Conservation (phyloP, 257 asterid species). For the Primulina eburnea region DNA sequence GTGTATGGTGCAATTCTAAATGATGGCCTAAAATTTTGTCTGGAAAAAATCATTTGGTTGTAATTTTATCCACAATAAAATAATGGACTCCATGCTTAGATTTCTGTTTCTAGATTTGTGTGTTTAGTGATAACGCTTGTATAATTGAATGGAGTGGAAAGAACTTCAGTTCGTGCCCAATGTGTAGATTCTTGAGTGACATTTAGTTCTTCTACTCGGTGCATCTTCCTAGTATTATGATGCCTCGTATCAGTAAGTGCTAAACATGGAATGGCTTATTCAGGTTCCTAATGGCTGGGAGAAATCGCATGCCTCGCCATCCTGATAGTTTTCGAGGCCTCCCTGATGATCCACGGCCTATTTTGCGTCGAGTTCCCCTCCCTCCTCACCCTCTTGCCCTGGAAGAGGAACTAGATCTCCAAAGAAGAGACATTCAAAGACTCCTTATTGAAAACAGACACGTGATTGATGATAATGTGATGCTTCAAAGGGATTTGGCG, state of each 20-base stretch:
- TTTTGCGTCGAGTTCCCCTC: neutral
- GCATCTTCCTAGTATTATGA: neutral
- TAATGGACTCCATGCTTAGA: too few species aligned
- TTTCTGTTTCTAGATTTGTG: neutral
- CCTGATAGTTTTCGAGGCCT: neutral
- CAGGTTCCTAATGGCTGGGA: neutral
- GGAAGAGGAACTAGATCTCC: slow-evolving; percentile 3
- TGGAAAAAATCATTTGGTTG: neutral
- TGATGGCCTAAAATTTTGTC: neutral
- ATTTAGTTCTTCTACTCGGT: neutral
- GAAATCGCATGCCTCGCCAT: neutral
- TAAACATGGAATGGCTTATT: neutral
- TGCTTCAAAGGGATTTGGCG: slow-evolving; percentile 73
- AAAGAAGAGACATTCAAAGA: neutral
- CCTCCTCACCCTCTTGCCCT: neutral
- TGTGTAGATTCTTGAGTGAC: neutral
- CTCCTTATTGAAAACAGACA: slow-evolving; percentile 38
- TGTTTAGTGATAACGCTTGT: neutral
- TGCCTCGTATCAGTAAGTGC: neutral
- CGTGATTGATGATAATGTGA: slow-evolving; percentile 73
- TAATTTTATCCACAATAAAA: too few species aligned
- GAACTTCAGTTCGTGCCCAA: neutral
- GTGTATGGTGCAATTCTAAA: neutral
- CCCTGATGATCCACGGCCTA: neutral
- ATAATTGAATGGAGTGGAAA: neutral